Evolutionary conservation across 1,284 basidiomycete genomes (phyloP).

Genomic region (Kalmanozyma brasiliensis): DNA sequence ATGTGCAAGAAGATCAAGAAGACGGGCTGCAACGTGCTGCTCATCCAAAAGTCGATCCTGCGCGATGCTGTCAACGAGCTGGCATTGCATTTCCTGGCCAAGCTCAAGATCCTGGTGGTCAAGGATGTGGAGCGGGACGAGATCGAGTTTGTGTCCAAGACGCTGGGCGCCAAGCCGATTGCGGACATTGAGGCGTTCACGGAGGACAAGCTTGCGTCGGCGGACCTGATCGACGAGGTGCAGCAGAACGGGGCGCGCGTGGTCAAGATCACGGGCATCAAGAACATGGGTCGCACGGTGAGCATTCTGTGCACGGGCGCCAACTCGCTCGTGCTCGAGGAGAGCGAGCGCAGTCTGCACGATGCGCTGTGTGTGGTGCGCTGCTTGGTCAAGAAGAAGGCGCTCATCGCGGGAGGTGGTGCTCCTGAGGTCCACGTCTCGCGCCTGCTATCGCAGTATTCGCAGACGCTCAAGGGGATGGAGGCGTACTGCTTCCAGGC

Average conservation of each 20-base stretch:
- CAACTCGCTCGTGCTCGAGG: conserved; percentile 94
- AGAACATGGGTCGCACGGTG: conserved; percentile 93
- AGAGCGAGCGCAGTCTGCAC: conserved; percentile 95
- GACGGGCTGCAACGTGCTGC: conserved; percentile 96
- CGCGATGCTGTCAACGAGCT: conserved; percentile 98
- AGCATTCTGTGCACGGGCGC: conserved; percentile 94
- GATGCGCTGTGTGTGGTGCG: conserved; percentile 98
- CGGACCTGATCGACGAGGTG: conserved; percentile 93
- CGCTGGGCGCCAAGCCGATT: conserved; percentile 92
- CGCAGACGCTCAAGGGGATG: conserved; percentile 95
- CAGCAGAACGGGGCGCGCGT: conserved; percentile 87
- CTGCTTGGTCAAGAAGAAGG: conserved; percentile 98
- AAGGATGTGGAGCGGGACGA: conserved; percentile 99
- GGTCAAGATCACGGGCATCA: conserved; percentile 93
- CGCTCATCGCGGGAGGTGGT: conserved; percentile 94
- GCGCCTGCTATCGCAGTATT: conserved; percentile 88
- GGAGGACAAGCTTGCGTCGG: conserved; percentile 97
- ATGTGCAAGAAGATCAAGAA: conserved; percentile 99
- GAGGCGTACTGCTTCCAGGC: conserved; percentile 99
- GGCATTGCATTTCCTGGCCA: conserved; percentile 97
- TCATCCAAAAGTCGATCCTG: conserved; percentile 98
- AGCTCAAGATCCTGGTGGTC: conserved; percentile 94
- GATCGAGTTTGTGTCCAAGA: conserved; percentile 96
- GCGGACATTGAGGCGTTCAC: conserved; percentile 98
- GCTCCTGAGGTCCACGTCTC: conserved; percentile 99